These are phyloP conservation scores for Arctium lappa DNA, from an alignment of 129 eudicot species.

Conservation along the genomic window DNA sequence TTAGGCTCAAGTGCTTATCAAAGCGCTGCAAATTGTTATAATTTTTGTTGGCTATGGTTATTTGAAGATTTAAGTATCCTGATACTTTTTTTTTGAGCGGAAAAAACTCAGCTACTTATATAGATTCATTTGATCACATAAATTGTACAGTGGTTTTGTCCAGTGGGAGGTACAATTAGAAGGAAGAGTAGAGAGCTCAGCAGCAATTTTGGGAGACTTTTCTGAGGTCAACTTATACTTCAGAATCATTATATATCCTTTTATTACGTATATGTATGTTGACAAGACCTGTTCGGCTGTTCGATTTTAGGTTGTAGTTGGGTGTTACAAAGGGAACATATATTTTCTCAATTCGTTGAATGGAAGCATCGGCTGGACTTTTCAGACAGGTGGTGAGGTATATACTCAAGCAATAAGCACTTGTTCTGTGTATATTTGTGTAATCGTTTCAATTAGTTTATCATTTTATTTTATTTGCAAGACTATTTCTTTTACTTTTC, in stretches of 20 bases:
- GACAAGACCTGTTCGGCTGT: not conserved
- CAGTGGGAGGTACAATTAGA: conserved; percentile 69
- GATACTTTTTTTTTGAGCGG: not conserved
- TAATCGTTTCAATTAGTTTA: not conserved
- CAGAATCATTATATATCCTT: not conserved
- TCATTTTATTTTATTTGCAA: not conserved
- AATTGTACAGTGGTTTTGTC: conserved; percentile 54
- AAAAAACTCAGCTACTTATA: not conserved
- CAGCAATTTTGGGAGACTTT: conserved; percentile 68
- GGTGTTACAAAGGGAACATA: conserved; percentile 86
- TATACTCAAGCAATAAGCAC: not conserved
- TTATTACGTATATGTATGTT: not conserved
- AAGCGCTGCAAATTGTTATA: not conserved
- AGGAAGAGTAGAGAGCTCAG: conserved; percentile 87
- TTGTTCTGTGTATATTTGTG: not conserved
- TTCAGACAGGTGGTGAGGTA: conserved; percentile 80
- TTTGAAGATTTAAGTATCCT: not conserved
- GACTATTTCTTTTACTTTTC: not conserved
- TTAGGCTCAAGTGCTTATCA: not conserved
- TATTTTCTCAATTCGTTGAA: conserved; percentile 63
- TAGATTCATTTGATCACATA: conserved; percentile 6
- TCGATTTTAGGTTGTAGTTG: conserved; percentile 61
- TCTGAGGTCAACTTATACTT: conserved; percentile 49
- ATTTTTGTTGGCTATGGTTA: not conserved
- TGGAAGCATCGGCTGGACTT: conserved; percentile 75